These are phyloP conservation scores for Gyrodon lividus DNA, from an alignment of 768 basidiomycete species.

Conservation along the genomic window DNA sequence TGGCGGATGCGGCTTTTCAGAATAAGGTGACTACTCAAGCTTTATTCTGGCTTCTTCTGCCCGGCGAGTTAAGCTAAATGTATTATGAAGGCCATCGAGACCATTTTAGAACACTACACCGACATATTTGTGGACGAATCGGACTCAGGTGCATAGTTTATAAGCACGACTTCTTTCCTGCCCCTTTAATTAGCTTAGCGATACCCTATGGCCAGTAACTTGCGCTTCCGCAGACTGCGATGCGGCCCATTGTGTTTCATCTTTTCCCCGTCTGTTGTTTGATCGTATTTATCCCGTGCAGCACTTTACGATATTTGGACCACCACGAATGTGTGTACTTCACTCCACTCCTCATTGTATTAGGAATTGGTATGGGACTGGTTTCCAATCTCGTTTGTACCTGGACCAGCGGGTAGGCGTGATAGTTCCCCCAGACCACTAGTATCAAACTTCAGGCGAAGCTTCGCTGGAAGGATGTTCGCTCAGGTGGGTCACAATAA, in stretches of 20 bases:
- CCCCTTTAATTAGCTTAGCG: conserved; percentile 24
- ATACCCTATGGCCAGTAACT: conserved; percentile 22
- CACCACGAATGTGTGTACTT: conserved; percentile 21
- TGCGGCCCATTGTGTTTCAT: no score
- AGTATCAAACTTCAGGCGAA: no score
- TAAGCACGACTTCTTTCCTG: background rate
- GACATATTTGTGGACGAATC: conserved; percentile 96
- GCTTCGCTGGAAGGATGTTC: no score
- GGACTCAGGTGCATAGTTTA: conserved; percentile 39
- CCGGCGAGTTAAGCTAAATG: conserved; percentile 8
- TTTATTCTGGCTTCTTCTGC: background rate
- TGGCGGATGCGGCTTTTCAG: conserved; percentile 70
- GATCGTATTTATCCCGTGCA: conserved; percentile 20
- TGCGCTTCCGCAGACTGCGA: background rate
- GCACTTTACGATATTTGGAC: conserved; percentile 8
- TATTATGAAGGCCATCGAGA: conserved; percentile 77
- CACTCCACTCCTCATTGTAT: conserved; percentile 10
- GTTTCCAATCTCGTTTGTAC: background rate
- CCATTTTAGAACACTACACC: conserved; percentile 88
- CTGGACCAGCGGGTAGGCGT: no score
- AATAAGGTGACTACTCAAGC: conserved; percentile 51
- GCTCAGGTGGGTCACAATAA: no score
- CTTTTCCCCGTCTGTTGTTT: background rate
- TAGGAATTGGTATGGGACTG: background rate
- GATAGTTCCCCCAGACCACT: background rate